Percentiles rank a stretch among this genome's conserved stretches.
phyloP scores from a whole-genome alignment of 345 rosid species.

The Corchorus olitorius region DNA sequence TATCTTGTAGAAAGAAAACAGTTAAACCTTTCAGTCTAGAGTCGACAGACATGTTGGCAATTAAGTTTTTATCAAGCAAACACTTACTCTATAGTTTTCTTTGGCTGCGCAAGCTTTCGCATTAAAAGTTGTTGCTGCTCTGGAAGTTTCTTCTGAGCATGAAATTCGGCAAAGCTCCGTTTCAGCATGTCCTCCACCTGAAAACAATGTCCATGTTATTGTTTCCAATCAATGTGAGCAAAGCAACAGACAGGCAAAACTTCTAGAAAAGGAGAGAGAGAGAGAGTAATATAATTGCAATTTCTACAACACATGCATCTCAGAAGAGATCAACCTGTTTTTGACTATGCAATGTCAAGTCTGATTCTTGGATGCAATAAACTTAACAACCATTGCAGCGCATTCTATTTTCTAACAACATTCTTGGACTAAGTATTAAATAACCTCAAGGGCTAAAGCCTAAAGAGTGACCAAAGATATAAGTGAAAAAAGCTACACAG shows the following conservation, averaged over 20 bases:
- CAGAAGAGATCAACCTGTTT: background rate
- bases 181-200: slow-evolving; percentile 99
- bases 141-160: slow-evolving; percentile 89
- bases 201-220: slow-evolving; percentile 27
- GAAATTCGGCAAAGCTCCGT: slow-evolving; percentile 98
- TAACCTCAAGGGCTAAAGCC: background rate
- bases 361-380: background rate
- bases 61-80: slow-evolving; percentile 19
- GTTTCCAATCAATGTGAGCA: slow-evolving; percentile 16
- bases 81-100: slow-evolving; percentile 76
- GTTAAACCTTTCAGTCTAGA: background rate
- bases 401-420: background rate
- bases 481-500: background rate
- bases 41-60: slow-evolving; percentile 1
- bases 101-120: slow-evolving; percentile 75
- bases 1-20: slow-evolving; percentile 1
- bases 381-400: background rate
- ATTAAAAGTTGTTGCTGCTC: slow-evolving; percentile 78
- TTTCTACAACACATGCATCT: background rate
- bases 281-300: no score
- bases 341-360: background rate
- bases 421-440: background rate
- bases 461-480: background rate
- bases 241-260: background rate
- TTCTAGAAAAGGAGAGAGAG: background rate